Conservation (phyloP, 257 asterid genomes). For the Solanum verrucosum region DNA sequence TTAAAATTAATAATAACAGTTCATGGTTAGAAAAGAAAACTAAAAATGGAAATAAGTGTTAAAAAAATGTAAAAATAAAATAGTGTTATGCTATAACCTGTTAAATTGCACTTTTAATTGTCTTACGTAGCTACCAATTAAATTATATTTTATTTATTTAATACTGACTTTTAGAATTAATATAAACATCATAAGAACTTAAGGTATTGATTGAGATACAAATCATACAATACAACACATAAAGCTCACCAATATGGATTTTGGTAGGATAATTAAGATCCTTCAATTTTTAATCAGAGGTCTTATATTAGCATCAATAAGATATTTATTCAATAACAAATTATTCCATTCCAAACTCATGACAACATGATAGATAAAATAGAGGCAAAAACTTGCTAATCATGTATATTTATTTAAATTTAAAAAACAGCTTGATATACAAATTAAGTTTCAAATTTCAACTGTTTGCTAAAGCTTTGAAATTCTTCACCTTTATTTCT, state of each 20-base stretch:
- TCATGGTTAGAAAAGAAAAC: neutral
- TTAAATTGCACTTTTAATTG: too few relatives aligned
- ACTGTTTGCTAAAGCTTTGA: neutral
- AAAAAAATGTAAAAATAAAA: too few relatives aligned
- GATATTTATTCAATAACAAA: neutral
- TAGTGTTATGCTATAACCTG: neutral
- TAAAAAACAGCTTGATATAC: neutral
- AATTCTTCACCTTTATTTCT: neutral
- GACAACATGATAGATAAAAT: neutral
- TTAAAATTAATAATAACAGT: neutral
- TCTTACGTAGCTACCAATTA: too few relatives aligned
- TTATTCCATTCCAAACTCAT: neutral
- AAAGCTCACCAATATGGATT: neutral
- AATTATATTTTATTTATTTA: too few relatives aligned
- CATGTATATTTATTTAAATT: neutral
- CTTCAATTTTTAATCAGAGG: accelerated
- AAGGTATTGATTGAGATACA: too few relatives aligned
- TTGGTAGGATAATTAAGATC: accelerated
- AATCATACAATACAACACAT: neutral
- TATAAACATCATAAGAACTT: neutral
- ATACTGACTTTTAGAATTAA: neutral
- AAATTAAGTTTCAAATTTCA: neutral
- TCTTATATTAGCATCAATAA: neutral
- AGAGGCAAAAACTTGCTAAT: neutral
- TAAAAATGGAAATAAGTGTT: neutral